These are phyloP conservation scores for Xylariaceae sp. DNA, from an alignment of 2,329 filamentous ascomycete species.

Conservation along the genomic window DNA sequence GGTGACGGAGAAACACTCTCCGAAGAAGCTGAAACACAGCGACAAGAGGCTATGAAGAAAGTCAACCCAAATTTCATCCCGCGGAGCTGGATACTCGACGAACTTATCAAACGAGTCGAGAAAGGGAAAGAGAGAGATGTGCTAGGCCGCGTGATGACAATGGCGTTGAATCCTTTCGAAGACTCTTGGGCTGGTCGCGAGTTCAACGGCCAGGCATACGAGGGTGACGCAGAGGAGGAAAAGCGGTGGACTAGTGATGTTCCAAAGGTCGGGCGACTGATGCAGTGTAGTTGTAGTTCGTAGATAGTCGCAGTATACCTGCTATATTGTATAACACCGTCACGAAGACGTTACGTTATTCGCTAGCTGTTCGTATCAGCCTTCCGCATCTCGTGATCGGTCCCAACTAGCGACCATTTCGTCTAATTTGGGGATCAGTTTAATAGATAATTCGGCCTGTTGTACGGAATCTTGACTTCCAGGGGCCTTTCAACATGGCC, in stretches of 20 bases:
- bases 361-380: too few species aligned
- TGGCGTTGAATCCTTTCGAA: conserved; percentile 79
- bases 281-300: conserved; percentile 96
- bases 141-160: conserved; percentile 71
- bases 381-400: too few species aligned
- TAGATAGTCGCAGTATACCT: conserved; percentile 34
- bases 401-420: too few species aligned
- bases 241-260: conserved; percentile 82
- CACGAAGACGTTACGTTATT: too few species aligned
- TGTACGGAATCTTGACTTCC: too few species aligned
- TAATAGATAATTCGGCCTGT: too few species aligned
- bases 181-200: conserved; percentile 63
- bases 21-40: conserved; percentile 51
- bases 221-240: conserved; percentile 68
- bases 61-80: conserved; percentile 94
- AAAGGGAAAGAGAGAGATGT: conserved; percentile 78
- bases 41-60: conserved; percentile 70
- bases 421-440: too few species aligned
- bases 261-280: conserved; percentile 68
- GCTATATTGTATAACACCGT: neutral
- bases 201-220: conserved; percentile 46
- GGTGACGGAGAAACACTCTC: conserved; percentile 35
- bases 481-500: too few species aligned
- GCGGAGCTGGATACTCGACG: conserved; percentile 87
- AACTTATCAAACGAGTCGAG: conserved; percentile 85